A percentile compares a stretch with the other conserved stretches of the same genome.
Conservation (phyloP, 2,329 filamentous ascomycete genomes). For the Diaporthe velutina region DNA sequence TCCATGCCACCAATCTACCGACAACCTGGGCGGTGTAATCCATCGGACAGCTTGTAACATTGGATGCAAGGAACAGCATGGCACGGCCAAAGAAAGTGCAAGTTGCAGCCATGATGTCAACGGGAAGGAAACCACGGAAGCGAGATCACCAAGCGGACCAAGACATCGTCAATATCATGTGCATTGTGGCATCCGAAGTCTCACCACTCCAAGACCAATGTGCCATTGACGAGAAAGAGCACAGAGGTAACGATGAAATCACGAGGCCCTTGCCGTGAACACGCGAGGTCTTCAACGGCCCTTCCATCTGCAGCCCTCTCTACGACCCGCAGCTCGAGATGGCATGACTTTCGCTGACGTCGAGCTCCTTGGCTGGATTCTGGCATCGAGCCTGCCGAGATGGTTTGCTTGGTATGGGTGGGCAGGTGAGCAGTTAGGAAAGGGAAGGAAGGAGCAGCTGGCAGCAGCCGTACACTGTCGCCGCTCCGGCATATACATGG, state of each 20-base stretch:
- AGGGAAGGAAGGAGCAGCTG: conserved; percentile 7
- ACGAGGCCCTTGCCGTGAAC: not conserved
- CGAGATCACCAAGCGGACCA: conserved; percentile 12
- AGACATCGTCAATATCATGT: not conserved
- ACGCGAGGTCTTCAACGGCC: not conserved
- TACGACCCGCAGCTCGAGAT: not conserved
- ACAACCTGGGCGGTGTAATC: not conserved
- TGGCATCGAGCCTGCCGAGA: not conserved
- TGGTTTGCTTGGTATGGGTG: not conserved
- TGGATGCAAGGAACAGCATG: not conserved
- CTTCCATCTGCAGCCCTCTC: not conserved
- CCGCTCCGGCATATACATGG: not conserved
- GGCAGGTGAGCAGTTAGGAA: not conserved
- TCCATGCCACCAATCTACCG: conserved; percentile 4
- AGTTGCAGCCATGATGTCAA: not conserved
- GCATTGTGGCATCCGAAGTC: conserved; percentile 19
- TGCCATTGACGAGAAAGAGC: conserved; percentile 28
- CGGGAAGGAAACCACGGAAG: not conserved
- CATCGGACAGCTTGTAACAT: not conserved
- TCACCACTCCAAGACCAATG: conserved; percentile 26
- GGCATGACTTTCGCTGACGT: conserved; percentile 6
- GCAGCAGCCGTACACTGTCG: not conserved
- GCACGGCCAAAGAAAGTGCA: not conserved
- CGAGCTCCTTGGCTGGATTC: not conserved
- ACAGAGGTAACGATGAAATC: not conserved